Base-by-base conservation (phyloP, 768 basidiomycete genomes). In the Mycena galericulata region DNA sequence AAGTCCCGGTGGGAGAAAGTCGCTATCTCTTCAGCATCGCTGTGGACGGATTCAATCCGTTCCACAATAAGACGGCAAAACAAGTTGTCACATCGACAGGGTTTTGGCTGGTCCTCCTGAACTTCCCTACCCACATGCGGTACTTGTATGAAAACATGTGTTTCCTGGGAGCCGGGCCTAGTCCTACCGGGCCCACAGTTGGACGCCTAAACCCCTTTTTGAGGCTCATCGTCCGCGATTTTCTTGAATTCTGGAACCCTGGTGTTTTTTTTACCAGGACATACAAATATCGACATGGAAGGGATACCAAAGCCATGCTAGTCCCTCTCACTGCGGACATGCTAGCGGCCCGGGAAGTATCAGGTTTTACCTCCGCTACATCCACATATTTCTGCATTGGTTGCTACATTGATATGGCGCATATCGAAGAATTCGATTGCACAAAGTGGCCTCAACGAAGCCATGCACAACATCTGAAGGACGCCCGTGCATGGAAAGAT, bases 171-270 rank as follows among this genome's bases (percentile, higher is more conserved):
- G 61, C 83, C 38, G 79, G 83, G 5, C 82, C 81, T 1, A 79
- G 83, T 0, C 84, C 83, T 0, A 57, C 72, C 5, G 76, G 83
- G n/a, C 82, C 83, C 0, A 68, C 70, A 0, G 54, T 71, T 0
- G 66, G 74, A 0, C 64, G 84, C 40, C 57, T 82, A 1, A 83
- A 84, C 32, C 78, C 81, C 34, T 77, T 79, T 14, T 61, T 86
- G 0, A n/a, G 32, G 0, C 78, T 79, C 0, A 69, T 86, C 0
- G 76, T 86, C 0, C 57, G 79, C 4, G 77, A 85, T 20, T 62
- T 86, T 0, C 45, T 76, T 0, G 58, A 71, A 0, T 67, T 77
- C 18, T 86, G 81, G 79, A 8, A 67, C 7, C 55, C 54, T 1
- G 79, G 83, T 0, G 64, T 79, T 0, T 76, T 65, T 61, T 76